Evolutionary conservation across 805 yeast species (phyloP).

Genomic region (Ogataea trehalophila): DNA sequence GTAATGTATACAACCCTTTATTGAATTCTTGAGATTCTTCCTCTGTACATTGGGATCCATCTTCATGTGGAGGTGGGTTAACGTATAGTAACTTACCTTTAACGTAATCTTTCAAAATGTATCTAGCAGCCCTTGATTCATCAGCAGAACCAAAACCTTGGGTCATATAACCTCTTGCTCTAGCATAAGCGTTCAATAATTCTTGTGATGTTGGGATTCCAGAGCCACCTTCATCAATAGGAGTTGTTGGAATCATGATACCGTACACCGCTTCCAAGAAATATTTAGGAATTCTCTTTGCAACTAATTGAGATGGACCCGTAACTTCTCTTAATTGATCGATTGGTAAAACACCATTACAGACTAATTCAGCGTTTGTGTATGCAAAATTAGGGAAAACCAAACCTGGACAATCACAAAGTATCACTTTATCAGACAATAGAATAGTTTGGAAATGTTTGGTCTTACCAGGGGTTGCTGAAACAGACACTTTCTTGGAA

Average conservation of each 20-base stretch:
- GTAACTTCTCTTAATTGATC: conserved; percentile 92
- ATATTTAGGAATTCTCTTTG: conserved; percentile 83
- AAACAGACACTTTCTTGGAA: conserved; percentile 95
- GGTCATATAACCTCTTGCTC: conserved; percentile 96
- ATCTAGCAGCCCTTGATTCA: conserved; percentile 90
- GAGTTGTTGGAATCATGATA: conserved; percentile 74
- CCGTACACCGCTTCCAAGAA: conserved; percentile 91
- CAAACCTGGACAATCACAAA: conserved; percentile 98
- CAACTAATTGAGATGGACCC: conserved; percentile 81
- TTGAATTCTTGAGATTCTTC: conserved; percentile 67
- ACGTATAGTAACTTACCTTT: conserved; percentile 82
- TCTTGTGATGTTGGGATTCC: conserved; percentile 90
- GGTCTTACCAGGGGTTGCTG: conserved; percentile 98
- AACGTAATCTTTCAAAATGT: conserved; percentile 89
- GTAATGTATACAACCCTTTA: conserved; percentile 62
- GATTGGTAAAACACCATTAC: conserved; percentile 98
- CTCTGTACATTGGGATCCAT: conserved; percentile 44
- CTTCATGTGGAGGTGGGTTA: conserved; percentile 81
- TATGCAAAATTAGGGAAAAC: conserved; percentile 98
- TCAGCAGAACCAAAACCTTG: conserved; percentile 98
- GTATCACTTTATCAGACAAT: conserved; percentile 72
- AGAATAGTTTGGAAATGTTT: conserved; percentile 97
- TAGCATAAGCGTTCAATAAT: conserved; percentile 83
- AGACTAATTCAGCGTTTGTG: conserved; percentile 92
- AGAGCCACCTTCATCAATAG: conserved; percentile 81